phyloP scores from a whole-genome alignment of 78 protist genomes.

The Creolimax fragrantissima region DNA sequence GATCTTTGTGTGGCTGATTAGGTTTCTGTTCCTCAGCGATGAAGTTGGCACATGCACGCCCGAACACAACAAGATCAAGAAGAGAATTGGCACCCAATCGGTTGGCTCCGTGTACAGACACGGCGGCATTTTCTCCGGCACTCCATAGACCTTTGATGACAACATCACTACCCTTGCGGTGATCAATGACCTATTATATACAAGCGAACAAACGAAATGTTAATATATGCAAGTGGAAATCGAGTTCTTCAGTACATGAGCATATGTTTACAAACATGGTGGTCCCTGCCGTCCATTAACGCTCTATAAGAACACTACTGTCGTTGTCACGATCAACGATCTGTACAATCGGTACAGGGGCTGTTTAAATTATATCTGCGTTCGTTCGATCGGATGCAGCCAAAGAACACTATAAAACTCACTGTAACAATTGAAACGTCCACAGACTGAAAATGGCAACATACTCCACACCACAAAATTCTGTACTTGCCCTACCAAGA shows the following conservation, averaged over 20 bases:
- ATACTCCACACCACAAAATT: too few relatives aligned
- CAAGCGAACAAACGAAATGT: neutral
- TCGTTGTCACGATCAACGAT: too few relatives aligned
- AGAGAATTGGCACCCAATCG: slow-evolving; percentile 97
- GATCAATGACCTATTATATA: neutral
- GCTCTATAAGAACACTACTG: too few relatives aligned
- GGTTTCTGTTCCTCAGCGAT: slow-evolving; percentile 40
- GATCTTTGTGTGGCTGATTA: slow-evolving; percentile 26
- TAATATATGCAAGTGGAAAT: neutral
- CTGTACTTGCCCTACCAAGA: too few relatives aligned
- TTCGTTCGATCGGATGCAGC: too few relatives aligned
- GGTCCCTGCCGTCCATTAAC: neutral
- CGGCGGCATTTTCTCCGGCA: slow-evolving; percentile 96
- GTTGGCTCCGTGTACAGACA: slow-evolving; percentile 96
- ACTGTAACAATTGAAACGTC: too few relatives aligned
- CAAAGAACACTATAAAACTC: too few relatives aligned
- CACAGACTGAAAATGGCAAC: too few relatives aligned
- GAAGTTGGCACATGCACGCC: slow-evolving; percentile 83
- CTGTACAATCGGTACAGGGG: too few relatives aligned
- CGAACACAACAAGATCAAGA: slow-evolving; percentile 96
- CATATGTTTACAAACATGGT: neutral
- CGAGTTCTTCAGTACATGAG: neutral
- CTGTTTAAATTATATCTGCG: too few relatives aligned
- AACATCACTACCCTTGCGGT: slow-evolving; percentile 26
- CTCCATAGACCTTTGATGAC: slow-evolving; percentile 78